A percentile compares a stretch with the other conserved stretches of the same genome.
These are phyloP conservation scores for Vaccinium macrocarpon DNA, from an alignment of 148 eudicot species.

Conservation along the genomic window DNA sequence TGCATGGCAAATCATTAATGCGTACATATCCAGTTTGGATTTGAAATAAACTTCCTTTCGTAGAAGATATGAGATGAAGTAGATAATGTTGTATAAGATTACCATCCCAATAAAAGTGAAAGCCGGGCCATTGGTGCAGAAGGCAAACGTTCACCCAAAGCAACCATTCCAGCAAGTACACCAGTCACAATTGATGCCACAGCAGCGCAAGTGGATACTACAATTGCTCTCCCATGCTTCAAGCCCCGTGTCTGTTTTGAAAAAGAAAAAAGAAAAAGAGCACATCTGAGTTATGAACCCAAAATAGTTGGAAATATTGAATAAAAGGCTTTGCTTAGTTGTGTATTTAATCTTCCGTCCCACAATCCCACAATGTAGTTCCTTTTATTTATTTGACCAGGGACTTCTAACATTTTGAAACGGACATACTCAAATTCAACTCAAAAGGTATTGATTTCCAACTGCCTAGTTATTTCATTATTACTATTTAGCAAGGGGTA, in stretches of 20 bases:
- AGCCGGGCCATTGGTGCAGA: slow-evolving; percentile 70
- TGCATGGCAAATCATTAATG: not conserved
- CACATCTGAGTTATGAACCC: slow-evolving; percentile 14
- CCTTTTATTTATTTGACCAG: not conserved
- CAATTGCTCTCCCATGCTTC: slow-evolving; percentile 98
- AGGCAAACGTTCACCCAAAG: slow-evolving; percentile 90
- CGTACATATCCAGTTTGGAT: not conserved
- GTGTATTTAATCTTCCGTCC: not conserved
- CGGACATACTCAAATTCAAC: not conserved
- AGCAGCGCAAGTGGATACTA: slow-evolving; percentile 96
- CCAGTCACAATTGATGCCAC: slow-evolving; percentile 96
- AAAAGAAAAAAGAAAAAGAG: not conserved
- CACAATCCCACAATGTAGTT: not conserved
- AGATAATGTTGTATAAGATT: slow-evolving; percentile 17
- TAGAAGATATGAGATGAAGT: not conserved
- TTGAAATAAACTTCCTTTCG: not conserved
- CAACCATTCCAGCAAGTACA: slow-evolving; percentile 95
- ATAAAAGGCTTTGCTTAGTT: not conserved
- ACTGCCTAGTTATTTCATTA: not conserved
- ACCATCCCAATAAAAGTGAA: slow-evolving; percentile 87
- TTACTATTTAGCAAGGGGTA: not conserved
- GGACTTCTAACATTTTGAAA: not conserved
- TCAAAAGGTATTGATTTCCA: not conserved
- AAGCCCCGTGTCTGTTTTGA: slow-evolving; percentile 78
- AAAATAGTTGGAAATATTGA: not conserved